These are phyloP conservation scores for Tricholoma furcatifolium DNA, from an alignment of 768 basidiomycete genomes.

Conservation along the genomic window DNA sequence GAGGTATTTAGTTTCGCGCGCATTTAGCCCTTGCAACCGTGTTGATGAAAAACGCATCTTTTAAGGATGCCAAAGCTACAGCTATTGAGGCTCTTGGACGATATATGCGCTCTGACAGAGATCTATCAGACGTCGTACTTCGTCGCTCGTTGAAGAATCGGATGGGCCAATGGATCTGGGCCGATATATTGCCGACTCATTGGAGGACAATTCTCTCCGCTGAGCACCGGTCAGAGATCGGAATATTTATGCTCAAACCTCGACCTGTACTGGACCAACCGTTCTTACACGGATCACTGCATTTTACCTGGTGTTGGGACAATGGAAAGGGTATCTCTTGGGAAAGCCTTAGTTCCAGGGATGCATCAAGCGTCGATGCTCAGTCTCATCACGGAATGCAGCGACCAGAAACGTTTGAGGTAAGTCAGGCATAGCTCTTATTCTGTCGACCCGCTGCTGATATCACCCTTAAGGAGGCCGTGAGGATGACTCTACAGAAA, in stretches of 20 bases:
- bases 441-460: not conserved
- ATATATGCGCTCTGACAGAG: not conserved
- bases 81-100: slow-evolving; percentile 2
- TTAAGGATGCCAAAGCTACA: slow-evolving; percentile 3
- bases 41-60: not conserved
- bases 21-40: not conserved
- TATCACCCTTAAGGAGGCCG: not conserved
- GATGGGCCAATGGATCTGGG: slow-evolving; percentile 15
- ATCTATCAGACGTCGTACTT: slow-evolving; percentile 4
- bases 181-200: slow-evolving; percentile 13
- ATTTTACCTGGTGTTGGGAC: not conserved
- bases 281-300: not conserved
- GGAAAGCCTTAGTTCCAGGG: not conserved
- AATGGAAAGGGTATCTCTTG: not conserved
- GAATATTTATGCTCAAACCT: not conserved
- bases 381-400: not conserved
- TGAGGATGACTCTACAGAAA: not conserved
- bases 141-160: slow-evolving; percentile 13
- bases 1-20: not conserved
- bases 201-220: slow-evolving; percentile 7
- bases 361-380: not conserved
- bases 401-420: not conserved
- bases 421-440: not conserved
- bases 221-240: not conserved
- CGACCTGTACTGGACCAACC: too few species aligned